Conservation (phyloP, 352 stramenopile species). For the Aphanomyces astaci region DNA sequence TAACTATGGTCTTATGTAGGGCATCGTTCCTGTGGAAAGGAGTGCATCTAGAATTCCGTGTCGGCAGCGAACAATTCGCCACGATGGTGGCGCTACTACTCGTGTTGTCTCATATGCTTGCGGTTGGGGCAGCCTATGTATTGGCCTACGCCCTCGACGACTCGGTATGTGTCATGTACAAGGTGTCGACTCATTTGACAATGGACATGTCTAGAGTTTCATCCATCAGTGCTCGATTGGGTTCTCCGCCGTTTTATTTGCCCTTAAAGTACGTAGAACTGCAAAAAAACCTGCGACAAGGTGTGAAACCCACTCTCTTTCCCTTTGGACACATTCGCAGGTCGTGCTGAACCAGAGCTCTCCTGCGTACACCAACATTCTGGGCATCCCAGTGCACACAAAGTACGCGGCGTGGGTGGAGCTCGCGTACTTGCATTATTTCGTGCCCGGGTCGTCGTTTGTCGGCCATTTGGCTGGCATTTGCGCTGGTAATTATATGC, state of each 20-base stretch:
- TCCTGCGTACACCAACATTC: slow-evolving; percentile 48
- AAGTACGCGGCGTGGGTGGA: slow-evolving; percentile 87
- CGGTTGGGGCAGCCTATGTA: slow-evolving; percentile 37
- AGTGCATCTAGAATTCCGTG: slow-evolving; percentile 55
- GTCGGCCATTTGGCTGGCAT: slow-evolving; percentile 83
- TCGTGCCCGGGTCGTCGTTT: slow-evolving; percentile 76
- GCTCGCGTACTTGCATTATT: slow-evolving; percentile 70
- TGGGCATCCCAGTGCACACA: slow-evolving; percentile 68
- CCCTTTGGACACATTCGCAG: background rate
- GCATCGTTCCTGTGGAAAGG: slow-evolving; percentile 79
- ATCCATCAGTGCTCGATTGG: slow-evolving; percentile 60
- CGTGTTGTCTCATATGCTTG: slow-evolving; percentile 48
- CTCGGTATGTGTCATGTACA: slow-evolving; percentile 22
- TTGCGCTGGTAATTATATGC: slow-evolving; percentile 41
- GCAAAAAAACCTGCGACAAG: background rate
- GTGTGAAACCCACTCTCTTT: too few relatives aligned
- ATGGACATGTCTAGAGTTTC: too few relatives aligned
- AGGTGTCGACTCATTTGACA: too few relatives aligned
- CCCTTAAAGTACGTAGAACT: slow-evolving; percentile 50
- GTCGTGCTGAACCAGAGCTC: slow-evolving; percentile 56
- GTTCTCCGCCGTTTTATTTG: slow-evolving; percentile 71
- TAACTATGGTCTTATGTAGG: slow-evolving; percentile 32
- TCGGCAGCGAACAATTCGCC: slow-evolving; percentile 46
- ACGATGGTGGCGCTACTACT: slow-evolving; percentile 47
- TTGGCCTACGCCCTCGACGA: slow-evolving; percentile 27